Conservation (phyloP, 1,284 basidiomycete genomes). For the Puccinia coronata region DNA sequence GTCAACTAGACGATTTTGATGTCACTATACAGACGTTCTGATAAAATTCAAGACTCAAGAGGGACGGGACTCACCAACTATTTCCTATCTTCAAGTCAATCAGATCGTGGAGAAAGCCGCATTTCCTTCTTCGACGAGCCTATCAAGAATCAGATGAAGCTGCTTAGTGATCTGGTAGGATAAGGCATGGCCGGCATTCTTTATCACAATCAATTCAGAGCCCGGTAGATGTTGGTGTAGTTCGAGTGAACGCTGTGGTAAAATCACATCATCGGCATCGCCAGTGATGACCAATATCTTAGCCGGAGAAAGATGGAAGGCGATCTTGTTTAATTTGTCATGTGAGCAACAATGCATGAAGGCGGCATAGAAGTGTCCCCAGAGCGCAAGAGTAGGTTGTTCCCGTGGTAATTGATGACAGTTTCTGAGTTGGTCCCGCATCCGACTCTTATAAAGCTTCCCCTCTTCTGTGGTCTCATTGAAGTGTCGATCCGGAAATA, state of each 20-base stretch:
- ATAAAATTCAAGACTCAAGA: no score
- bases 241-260: background rate
- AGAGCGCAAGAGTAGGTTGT: background rate
- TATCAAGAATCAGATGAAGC: no score
- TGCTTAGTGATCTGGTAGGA: no score
- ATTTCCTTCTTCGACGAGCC: no score
- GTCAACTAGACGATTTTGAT: no score
- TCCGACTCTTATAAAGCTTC: background rate
- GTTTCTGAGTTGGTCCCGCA: background rate
- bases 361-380: slow-evolving; percentile 9
- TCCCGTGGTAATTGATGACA: background rate
- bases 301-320: background rate
- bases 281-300: slow-evolving; percentile 12
- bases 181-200: slow-evolving; percentile 24
- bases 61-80: no score
- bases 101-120: no score
- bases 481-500: background rate
- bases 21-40: no score
- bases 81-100: no score
- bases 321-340: background rate
- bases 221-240: slow-evolving; percentile 2
- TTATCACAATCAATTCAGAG: slow-evolving; percentile 20
- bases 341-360: background rate
- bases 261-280: slow-evolving; percentile 6
- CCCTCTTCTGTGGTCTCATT: background rate